phyloP scores from a whole-genome alignment of 2,329 filamentous ascomycete species.

The Capronia epimyces region DNA sequence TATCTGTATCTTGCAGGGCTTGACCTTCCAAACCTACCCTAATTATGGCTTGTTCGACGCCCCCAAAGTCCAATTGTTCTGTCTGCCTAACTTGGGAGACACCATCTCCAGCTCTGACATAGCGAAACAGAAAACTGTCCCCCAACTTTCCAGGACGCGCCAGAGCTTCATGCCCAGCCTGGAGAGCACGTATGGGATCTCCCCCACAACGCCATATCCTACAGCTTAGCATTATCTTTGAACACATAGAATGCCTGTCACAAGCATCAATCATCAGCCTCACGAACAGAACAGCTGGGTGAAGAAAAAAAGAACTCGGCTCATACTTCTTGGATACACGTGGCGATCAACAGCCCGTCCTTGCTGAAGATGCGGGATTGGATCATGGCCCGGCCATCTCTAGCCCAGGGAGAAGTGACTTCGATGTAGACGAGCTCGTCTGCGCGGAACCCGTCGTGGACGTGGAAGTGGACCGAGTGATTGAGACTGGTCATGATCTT shows the following conservation, averaged over 20 bases:
- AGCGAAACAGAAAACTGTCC: too few relatives aligned
- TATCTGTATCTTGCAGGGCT: too few relatives aligned
- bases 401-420: slow-evolving; percentile 25
- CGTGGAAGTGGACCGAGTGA: slow-evolving; percentile 27
- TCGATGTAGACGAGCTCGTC: slow-evolving; percentile 27
- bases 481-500: slow-evolving; percentile 29
- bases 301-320: neutral
- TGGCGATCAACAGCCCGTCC: slow-evolving; percentile 23
- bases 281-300: neutral
- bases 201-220: neutral
- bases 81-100: too few relatives aligned
- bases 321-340: slow-evolving; percentile 26
- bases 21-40: too few relatives aligned
- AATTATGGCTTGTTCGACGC: too few relatives aligned
- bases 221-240: slow-evolving; percentile 20
- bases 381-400: slow-evolving; percentile 26
- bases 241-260: slow-evolving; percentile 27
- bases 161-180: too few relatives aligned
- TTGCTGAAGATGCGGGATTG: slow-evolving; percentile 24
- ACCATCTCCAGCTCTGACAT: too few relatives aligned
- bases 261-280: neutral
- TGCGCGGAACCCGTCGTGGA: slow-evolving; percentile 25
- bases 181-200: too few relatives aligned
- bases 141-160: too few relatives aligned
- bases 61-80: too few relatives aligned